A percentile compares a stretch with the other conserved stretches of the same genome.
Evolutionary conservation across 2,329 filamentous ascomycete species (phyloP).

Genomic region (Trichoderma sp.): DNA sequence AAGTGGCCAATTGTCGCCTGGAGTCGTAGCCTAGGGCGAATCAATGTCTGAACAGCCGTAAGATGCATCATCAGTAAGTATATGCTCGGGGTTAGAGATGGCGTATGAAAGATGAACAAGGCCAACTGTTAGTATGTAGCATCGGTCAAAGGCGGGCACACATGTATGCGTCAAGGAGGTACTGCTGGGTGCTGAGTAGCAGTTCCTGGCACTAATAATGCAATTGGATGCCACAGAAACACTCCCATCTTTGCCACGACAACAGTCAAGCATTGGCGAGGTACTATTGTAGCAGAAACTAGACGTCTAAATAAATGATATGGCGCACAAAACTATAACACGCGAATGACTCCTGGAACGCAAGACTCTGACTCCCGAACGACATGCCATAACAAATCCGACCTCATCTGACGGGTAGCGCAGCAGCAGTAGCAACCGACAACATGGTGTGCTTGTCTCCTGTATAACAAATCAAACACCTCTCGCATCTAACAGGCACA

Average conservation of each 20-base stretch:
- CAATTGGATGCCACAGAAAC: neutral
- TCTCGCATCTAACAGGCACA: slow-evolving; percentile 69
- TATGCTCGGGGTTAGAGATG: too few relatives aligned
- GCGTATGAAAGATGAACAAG: neutral
- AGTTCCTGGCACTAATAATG: neutral
- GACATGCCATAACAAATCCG: slow-evolving; percentile 23
- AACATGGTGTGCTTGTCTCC: slow-evolving; percentile 1
- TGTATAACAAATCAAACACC: neutral
- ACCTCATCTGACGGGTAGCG: slow-evolving; percentile 20
- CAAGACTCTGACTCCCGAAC: slow-evolving; percentile 22
- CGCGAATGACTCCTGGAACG: slow-evolving; percentile 22
- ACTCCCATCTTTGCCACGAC: neutral
- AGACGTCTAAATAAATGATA: slow-evolving; percentile 19
- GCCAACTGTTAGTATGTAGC: too few relatives aligned
- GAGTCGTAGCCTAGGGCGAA: neutral
- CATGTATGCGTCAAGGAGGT: neutral
- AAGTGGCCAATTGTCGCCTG: neutral
- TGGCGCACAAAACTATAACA: slow-evolving; percentile 20
- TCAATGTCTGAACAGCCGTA: neutral
- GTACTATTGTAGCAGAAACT: slow-evolving; percentile 18
- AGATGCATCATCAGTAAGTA: too few relatives aligned
- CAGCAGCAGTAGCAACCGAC: neutral
- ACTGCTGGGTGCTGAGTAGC: neutral
- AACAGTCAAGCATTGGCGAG: neutral
- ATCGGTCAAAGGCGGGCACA: neutral